Conservation (phyloP, 768 basidiomycete species). For the Infundibulicybe gibba region DNA sequence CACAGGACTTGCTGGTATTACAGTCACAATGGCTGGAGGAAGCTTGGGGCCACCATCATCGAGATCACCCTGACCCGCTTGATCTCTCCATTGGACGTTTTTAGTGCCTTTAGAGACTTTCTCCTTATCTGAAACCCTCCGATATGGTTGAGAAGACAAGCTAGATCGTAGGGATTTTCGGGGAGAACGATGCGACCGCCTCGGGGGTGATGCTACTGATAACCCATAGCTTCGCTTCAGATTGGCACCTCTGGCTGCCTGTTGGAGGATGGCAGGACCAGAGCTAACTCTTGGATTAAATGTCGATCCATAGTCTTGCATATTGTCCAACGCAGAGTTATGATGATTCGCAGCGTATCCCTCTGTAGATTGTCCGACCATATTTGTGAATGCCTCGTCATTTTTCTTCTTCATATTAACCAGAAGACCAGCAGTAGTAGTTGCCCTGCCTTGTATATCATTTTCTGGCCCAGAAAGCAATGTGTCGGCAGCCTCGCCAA, state of each 20-base stretch:
- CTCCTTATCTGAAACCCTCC: slow-evolving; percentile 62
- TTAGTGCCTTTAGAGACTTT: slow-evolving; percentile 57
- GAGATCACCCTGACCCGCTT: slow-evolving; percentile 78
- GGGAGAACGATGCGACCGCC: slow-evolving; percentile 55
- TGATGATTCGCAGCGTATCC: slow-evolving; percentile 41
- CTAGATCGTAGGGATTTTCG: slow-evolving; percentile 73
- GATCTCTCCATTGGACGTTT: slow-evolving; percentile 84
- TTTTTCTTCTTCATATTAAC: slow-evolving; percentile 59
- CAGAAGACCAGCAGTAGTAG: slow-evolving; percentile 37
- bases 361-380: slow-evolving; percentile 67
- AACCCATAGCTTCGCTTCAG: slow-evolving; percentile 26
- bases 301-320: slow-evolving; percentile 46
- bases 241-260: slow-evolving; percentile 7
- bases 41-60: slow-evolving; percentile 54
- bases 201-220: slow-evolving; percentile 49
- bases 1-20: slow-evolving; percentile 42
- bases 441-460: slow-evolving; percentile 19
- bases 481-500: slow-evolving; percentile 52
- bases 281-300: slow-evolving; percentile 50
- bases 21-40: slow-evolving; percentile 26
- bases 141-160: slow-evolving; percentile 53
- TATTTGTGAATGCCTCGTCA: slow-evolving; percentile 60
- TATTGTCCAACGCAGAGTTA: slow-evolving; percentile 37
- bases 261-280: slow-evolving; percentile 41
- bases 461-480: slow-evolving; percentile 26